Conservation (phyloP, 371 early-diverging fungal species). For the Mortierella sp. region DNA sequence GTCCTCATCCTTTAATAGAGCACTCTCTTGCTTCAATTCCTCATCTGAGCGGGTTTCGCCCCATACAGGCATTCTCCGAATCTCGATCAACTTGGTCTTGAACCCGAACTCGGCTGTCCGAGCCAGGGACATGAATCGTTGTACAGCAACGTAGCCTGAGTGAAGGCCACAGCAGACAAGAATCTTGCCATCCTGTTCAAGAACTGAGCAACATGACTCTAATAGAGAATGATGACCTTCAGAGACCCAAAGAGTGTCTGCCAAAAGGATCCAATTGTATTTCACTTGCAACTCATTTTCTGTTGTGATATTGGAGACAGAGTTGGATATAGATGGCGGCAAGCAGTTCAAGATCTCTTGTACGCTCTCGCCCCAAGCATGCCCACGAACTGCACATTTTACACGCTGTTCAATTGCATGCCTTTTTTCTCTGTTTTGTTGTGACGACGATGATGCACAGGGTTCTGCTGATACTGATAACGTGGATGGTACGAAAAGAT, state of each 20-base stretch:
- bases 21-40: constrained; percentile 34
- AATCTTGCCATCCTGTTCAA: constrained; percentile 29
- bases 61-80: constrained; percentile 36
- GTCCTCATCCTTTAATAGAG: constrained; percentile 27
- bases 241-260: constrained; percentile 55
- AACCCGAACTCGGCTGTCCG: constrained; percentile 18
- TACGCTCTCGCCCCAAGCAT: constrained; percentile 52
- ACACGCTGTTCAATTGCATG: constrained; percentile 27
- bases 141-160: constrained; percentile 36
- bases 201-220: constrained; percentile 34
- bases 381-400: constrained; percentile 51
- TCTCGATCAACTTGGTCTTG: constrained; percentile 26
- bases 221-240: constrained; percentile 42
- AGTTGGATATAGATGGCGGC: not conserved
- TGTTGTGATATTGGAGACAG: no score
- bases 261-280: constrained; percentile 45
- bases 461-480: no score
- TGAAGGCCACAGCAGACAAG: constrained; percentile 53
- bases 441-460: no score
- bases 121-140: constrained; percentile 40
- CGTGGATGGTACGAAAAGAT: not conserved
- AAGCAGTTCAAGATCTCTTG: constrained; percentile 34
- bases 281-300: not conserved
- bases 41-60: constrained; percentile 36
- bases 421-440: constrained; percentile 3